Evolutionary conservation across 2,329 filamentous ascomycete species (phyloP).

Genomic region (Bipolaris oryzae): DNA sequence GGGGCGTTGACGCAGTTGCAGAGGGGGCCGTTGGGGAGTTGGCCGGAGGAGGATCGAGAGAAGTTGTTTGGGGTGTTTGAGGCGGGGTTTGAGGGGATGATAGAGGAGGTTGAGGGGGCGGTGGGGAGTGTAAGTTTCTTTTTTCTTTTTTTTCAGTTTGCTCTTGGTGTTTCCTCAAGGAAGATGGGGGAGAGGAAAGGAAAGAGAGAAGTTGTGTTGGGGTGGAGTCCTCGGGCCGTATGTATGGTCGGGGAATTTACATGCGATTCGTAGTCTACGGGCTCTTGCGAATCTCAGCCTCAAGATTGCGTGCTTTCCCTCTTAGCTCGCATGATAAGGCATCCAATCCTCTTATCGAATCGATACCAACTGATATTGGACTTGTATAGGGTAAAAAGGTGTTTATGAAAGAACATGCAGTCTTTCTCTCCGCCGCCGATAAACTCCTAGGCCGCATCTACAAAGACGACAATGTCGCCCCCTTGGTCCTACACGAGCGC

Average conservation of each 20-base stretch:
- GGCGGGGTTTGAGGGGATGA: slow-evolving; percentile 11
- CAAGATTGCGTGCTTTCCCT: slow-evolving; percentile 17
- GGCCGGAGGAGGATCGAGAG: slow-evolving; percentile 14
- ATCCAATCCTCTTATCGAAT: background rate
- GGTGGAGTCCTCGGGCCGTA: background rate
- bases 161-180: too few relatives aligned
- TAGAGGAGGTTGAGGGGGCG: slow-evolving; percentile 23
- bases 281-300: background rate
- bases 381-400: slow-evolving; percentile 12
- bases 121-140: slow-evolving; percentile 20
- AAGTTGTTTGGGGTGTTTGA: slow-evolving; percentile 13
- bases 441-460: slow-evolving; percentile 15
- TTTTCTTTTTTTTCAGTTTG: background rate
- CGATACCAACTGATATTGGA: background rate
- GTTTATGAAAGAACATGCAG: slow-evolving; percentile 23
- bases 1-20: slow-evolving; percentile 5
- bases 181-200: background rate
- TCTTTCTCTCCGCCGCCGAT: slow-evolving; percentile 14
- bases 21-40: slow-evolving; percentile 14
- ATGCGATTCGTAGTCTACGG: too few relatives aligned
- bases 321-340: background rate
- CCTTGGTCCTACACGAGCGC: slow-evolving; percentile 12
- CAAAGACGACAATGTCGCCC: background rate
- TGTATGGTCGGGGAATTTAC: background rate
- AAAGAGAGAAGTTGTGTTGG: background rate